Conservation (phyloP, 1,284 basidiomycete genomes). For the Tetrapyrgos nigripes region DNA sequence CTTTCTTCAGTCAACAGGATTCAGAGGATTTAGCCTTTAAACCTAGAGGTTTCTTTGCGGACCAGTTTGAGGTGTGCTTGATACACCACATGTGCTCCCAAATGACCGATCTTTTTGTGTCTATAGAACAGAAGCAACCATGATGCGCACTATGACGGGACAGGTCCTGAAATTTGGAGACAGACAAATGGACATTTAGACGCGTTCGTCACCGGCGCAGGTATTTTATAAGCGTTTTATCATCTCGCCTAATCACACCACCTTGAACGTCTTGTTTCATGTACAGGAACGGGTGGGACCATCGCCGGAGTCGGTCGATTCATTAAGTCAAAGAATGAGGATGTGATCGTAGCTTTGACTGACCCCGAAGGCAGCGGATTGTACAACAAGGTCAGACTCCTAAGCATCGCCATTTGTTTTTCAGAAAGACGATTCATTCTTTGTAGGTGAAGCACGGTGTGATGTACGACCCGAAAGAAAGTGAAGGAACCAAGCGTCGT, state of each 20-base stretch:
- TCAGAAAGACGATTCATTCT: background rate
- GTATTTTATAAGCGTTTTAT: constrained; percentile 41
- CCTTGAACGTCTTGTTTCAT: constrained; percentile 1
- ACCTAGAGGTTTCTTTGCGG: constrained; percentile 87
- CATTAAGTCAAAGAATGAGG: constrained; percentile 74
- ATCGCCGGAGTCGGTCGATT: constrained; percentile 87
- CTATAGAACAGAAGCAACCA: constrained; percentile 87
- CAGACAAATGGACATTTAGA: constrained; percentile 87
- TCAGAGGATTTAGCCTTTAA: constrained; percentile 50
- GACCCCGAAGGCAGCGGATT: constrained; percentile 96
- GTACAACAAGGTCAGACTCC: constrained; percentile 82
- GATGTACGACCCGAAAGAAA: constrained; percentile 92
- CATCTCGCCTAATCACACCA: background rate
- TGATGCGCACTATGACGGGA: constrained; percentile 88
- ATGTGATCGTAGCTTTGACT: constrained; percentile 78
- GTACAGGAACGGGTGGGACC: constrained; percentile 90
- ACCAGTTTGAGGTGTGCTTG: constrained; percentile 85
- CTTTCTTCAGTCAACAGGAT: constrained; percentile 28
- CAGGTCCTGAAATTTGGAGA: constrained; percentile 95
- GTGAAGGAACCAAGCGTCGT: constrained; percentile 92
- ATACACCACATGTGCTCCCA: too few relatives aligned
- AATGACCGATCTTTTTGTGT: background rate
- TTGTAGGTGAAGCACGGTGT: constrained; percentile 87
- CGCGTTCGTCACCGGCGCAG: constrained; percentile 95
- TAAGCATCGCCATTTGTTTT: background rate